Percentiles rank a stretch among this genome's conserved stretches.
These are phyloP conservation scores for Diplodia seriata DNA, from an alignment of 2,329 filamentous ascomycete species.

Conservation along the genomic window DNA sequence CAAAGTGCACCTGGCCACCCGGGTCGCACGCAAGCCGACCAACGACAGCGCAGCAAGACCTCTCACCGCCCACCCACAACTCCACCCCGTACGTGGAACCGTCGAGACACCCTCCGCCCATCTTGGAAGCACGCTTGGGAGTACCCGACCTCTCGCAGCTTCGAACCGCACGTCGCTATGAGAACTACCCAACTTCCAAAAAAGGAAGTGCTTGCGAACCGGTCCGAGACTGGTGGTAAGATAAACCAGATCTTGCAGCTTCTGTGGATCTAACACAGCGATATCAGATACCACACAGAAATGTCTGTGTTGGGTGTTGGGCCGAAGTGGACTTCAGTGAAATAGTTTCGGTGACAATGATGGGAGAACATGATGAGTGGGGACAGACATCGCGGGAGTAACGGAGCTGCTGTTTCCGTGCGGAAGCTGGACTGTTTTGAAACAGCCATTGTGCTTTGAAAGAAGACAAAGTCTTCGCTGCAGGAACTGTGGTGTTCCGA, in stretches of 20 bases:
- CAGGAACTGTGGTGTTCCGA: too few relatives aligned
- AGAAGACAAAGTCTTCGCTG: too few relatives aligned
- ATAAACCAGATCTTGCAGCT: conserved; percentile 36
- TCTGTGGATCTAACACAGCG: conserved; percentile 49
- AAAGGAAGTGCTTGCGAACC: background rate
- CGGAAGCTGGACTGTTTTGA: too few relatives aligned
- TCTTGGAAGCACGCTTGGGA: background rate
- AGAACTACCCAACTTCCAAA: background rate
- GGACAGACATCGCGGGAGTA: too few relatives aligned
- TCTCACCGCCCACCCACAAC: background rate
- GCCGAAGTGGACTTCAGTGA: background rate
- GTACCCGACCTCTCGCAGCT: too few relatives aligned
- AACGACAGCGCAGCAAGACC: background rate
- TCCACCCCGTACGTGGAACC: background rate
- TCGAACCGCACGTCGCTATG: too few relatives aligned
- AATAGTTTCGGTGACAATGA: background rate
- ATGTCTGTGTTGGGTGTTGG: background rate
- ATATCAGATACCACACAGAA: conserved; percentile 46
- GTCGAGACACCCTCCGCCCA: background rate
- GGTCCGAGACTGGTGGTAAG: conserved; percentile 8
- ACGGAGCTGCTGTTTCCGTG: too few relatives aligned
- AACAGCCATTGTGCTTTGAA: too few relatives aligned
- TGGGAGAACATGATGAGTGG: too few relatives aligned
- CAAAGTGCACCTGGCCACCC: background rate
- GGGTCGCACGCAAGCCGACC: background rate